Percentiles rank a stretch among this genome's conserved stretches.
Conservation (phyloP, 176 grass and related monocot genomes). For the Bromus sterilis region DNA sequence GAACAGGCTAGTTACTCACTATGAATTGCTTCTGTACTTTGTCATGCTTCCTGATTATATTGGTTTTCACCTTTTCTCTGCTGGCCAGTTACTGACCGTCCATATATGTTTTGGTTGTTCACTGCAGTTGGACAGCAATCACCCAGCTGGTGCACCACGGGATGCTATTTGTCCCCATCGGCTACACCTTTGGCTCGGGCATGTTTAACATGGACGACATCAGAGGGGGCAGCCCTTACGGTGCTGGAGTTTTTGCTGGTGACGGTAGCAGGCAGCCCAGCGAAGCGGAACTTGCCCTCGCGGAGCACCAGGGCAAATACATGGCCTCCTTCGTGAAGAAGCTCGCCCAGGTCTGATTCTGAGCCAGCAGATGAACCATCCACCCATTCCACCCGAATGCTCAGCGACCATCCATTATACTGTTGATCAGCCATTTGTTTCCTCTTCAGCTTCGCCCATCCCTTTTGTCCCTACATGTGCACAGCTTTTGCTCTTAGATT, state of each 20-base stretch:
- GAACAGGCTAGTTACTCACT: background rate
- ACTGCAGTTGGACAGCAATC: constrained; percentile 71
- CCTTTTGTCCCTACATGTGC: constrained; percentile 19
- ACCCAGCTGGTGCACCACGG: constrained; percentile 81
- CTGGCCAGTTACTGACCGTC: background rate
- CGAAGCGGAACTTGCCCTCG: constrained; percentile 57
- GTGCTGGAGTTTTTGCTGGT: constrained; percentile 68
- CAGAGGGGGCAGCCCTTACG: constrained; percentile 76
- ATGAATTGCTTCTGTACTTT: background rate
- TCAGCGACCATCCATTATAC: constrained; percentile 4
- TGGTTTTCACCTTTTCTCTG: background rate
- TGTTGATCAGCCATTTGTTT: constrained; percentile 13
- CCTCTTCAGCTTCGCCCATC: constrained; percentile 7
- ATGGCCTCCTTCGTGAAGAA: constrained; percentile 75
- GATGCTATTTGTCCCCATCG: constrained; percentile 81
- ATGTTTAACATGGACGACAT: constrained; percentile 85
- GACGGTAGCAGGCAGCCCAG: constrained; percentile 64
- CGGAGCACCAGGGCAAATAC: constrained; percentile 85
- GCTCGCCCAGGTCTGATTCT: constrained; percentile 28
- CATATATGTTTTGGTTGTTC: constrained; percentile 1
- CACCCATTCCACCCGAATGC: constrained; percentile 10
- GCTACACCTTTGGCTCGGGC: constrained; percentile 68
- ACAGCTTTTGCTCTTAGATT: constrained; percentile 33
- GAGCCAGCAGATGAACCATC: background rate
- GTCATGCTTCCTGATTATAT: background rate